Evolutionary conservation across 306 rosid genomes (phyloP), one percentile per base, ranked within the genome.

Genomic region (Parietaria judaica): DNA sequence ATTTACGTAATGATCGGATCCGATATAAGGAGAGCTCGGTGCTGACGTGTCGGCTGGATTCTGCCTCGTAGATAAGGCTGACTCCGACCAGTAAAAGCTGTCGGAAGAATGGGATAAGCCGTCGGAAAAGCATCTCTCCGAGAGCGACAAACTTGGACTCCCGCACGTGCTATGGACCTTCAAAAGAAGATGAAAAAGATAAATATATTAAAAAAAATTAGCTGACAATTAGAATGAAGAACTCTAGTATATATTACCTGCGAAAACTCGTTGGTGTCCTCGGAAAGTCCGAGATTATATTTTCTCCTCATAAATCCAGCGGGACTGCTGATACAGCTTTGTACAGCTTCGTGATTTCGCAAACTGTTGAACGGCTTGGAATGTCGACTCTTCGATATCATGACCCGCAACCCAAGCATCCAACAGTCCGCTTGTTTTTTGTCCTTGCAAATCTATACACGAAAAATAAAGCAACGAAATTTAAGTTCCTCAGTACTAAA

Each of bases 261-360:
- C n/a, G 83, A 68, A 70, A 78, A 73, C 50, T 86, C 83, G 56
- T 71, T 16, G 46, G 69, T 60, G 23, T 82, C 87, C 41, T 89
- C 95, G 14, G 81, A 64, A 75, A 86, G 86, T 65, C 97, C 97
- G 31, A 89, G 89, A 74, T 84, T 82, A 72, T 80, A 65, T 79
- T 84, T 89, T 78, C 97, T 77, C 45, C 95, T 64, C 4, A 86
- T 65, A 64, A 86, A 73, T 44, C 97, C 95, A 36, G 92, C 87
- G 3, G 97, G 95, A 70, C 97, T 89, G 61, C 78, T 89, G 39
- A 74, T 81, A 80, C 97, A 89, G 73, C 92, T 84, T 64, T 84
- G 89, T 44, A 75, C 81, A 50, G 81, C 92, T 72, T 80, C 83
- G 77, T 72, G 82, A 70, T 85, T 80, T 73, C 89, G 73, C 63